Base-by-base conservation (phyloP, 2,329 filamentous ascomycete genomes). In the Zasmidium cellare region DNA sequence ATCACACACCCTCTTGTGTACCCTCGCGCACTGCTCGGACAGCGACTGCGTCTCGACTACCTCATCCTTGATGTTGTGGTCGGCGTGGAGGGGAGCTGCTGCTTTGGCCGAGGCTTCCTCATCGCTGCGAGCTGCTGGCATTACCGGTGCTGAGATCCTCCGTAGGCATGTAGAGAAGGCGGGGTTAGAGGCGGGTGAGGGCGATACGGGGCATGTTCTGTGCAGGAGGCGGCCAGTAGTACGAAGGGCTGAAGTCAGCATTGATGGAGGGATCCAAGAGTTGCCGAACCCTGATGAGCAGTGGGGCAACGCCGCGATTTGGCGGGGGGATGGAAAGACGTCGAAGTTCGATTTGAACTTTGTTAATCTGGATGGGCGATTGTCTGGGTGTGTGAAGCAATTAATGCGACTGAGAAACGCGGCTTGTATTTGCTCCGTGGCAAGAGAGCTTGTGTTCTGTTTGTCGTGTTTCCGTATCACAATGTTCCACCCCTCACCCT, bases 1-100 rank as follows among this genome's bases (percentile, higher is more conserved):
- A 22, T 80, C 78, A 50, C 83, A 77, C 59, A 96, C 78, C 72
- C 84, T 83, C 61, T 75, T 74, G 65, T 85, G 81, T 61, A 90
- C 78, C 64, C 79, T 76, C 38, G 73, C 74, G 72, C 78, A 80
- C 59, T 79, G 68, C 58, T 75, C 70, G 19, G 74, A 67, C 58
- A 80, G 71, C 14, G 66, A 51, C 46, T 31, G 47, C 31, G 53
- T 51, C n/a, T 52, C 20, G 14, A 16, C 46, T 28, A 56, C 47
- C 28, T 56, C 53, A 22, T 56, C 35, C 46, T 51, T 47, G 16
- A 50, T 6, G 16, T 41, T 41, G 35, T 41, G 35, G 35, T 41
- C 35, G 35, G 35, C 12, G 35, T 41, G 35, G 35, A 41, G 35
- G 35, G 35, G 35, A 41, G 46, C 31, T 49, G 51, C 25, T 31